A percentile compares a stretch with the other conserved stretches of the same genome.
Evolutionary conservation across 805 yeast species (phyloP).

Genomic region (Candida tibetensis): DNA sequence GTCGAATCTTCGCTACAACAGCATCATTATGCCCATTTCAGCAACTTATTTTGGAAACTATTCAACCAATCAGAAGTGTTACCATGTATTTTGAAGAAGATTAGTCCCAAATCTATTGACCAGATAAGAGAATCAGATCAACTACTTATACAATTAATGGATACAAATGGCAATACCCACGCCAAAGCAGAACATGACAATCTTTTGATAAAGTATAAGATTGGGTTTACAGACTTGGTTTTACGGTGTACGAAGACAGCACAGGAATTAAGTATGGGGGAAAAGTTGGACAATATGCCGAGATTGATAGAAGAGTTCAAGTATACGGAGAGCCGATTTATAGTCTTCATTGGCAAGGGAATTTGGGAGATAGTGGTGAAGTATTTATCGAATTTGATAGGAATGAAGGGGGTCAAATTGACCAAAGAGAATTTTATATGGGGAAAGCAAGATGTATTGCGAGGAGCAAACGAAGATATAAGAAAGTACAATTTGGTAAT

Average conservation of each 20-base stretch:
- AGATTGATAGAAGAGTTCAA: constrained; percentile 46
- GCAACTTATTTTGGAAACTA: constrained; percentile 68
- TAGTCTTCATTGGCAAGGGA: constrained; percentile 70
- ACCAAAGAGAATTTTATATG: constrained; percentile 42
- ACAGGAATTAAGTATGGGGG: constrained; percentile 48
- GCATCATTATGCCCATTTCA: constrained; percentile 70
- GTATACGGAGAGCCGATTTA: constrained; percentile 33
- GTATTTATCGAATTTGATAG: constrained; percentile 22
- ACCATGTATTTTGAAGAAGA: constrained; percentile 8
- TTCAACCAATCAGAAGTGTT: constrained; percentile 52
- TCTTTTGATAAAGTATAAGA: constrained; percentile 37
- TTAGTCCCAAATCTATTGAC: constrained; percentile 1
- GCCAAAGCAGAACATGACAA: constrained; percentile 40
- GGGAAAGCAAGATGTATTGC: constrained; percentile 42
- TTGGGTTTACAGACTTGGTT: constrained; percentile 74
- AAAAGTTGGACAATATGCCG: constrained; percentile 56
- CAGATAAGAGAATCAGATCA: constrained; percentile 9
- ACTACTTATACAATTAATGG: constrained; percentile 12
- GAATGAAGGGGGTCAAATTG: constrained; percentile 24
- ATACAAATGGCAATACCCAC: constrained; percentile 10
- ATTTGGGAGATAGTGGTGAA: constrained; percentile 63
- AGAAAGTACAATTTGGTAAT: constrained; percentile 12
- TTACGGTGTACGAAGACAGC: constrained; percentile 60
- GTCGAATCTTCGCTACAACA: constrained; percentile 56
- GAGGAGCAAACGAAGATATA: constrained; percentile 1